Base-by-base conservation (phyloP, 768 basidiomycete species). In the Boletus sp. region DNA sequence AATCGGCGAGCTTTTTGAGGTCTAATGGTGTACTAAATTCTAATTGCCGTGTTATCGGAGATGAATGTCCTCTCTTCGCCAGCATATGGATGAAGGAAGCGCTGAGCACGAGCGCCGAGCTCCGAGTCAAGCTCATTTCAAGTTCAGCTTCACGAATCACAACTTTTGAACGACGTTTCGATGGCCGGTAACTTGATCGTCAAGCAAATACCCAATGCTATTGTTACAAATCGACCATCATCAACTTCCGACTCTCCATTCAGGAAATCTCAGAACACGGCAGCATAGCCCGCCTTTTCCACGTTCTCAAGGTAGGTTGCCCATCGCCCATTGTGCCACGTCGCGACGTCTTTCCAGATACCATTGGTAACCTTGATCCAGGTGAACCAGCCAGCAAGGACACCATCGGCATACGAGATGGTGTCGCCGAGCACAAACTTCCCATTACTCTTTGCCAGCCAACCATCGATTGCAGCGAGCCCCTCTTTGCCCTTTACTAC, bases 251-350 rank as follows among this genome's bases (percentile, higher is more conserved):
- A 50, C 11, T 36, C n/a, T 11, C 7, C 4, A 59, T 52, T 29
- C 39, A 47, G 24, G 3, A 35, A 36, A 15, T 8, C 33, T 49
- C 18, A 64, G 33, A 52, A 2, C 36, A 71, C 54, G 32, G 51
- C n/a, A 29, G 72, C 70, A 46, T 75, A 78, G 47, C 68, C 65
- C 29, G 53, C 65, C 40, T 50, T 64, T 44, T 71, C 61, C 40
- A 78, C 60, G n/a, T 58, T 56, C 17, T 65, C 61, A 44, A 75
- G 33, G 41, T 76, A 64, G 24, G 61, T 66, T 10, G 59, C 72
- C 79, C 79, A 79, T 42, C 70, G 60, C 14, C 78, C 78, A 7
- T 60, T 64, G 47, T 80, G 66, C 75, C 76, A 79, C 8, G 58
- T 60, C 40, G 64, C 55, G 1, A 77, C 58, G 7, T 69, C 67